A percentile compares a stretch with the other conserved stretches of the same genome.
Evolutionary conservation across 106 monocot species (phyloP).

Genomic region (Posidonia australis): DNA sequence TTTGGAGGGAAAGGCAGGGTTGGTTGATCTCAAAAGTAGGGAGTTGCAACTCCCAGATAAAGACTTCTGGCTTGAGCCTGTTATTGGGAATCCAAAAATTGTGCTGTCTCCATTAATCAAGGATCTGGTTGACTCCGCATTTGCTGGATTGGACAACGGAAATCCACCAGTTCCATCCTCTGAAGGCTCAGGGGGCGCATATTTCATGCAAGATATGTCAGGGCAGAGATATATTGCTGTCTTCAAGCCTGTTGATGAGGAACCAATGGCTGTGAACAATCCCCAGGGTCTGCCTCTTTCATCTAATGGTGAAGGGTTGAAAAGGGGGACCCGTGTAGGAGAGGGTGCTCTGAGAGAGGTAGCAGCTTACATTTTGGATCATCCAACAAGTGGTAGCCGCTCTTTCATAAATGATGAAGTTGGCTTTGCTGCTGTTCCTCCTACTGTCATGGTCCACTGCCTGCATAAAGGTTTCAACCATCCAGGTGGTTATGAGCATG

Average conservation of each 20-base stretch:
- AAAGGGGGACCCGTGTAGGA: constrained; percentile 61
- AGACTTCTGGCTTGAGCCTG: constrained; percentile 29
- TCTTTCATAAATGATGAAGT: constrained; percentile 21
- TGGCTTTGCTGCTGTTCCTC: constrained; percentile 67
- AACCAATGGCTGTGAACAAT: constrained; percentile 61
- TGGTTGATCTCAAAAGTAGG: constrained; percentile 3
- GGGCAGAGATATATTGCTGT: constrained; percentile 42
- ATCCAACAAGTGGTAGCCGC: constrained; percentile 29
- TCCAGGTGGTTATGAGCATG: constrained; percentile 12
- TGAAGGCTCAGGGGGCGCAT: constrained; percentile 67
- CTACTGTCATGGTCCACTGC: constrained; percentile 44
- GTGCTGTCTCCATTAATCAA: constrained; percentile 27
- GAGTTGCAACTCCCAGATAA: neutral
- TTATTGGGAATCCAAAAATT: constrained; percentile 37
- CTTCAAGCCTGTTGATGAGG: constrained; percentile 71
- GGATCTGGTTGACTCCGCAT: constrained; percentile 24
- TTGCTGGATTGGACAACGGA: constrained; percentile 50
- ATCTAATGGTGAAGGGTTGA: constrained; percentile 54
- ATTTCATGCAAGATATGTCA: constrained; percentile 42
- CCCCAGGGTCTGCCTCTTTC: constrained; percentile 48
- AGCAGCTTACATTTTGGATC: constrained; percentile 68
- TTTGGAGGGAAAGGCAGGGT: neutral
- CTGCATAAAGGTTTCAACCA: constrained; percentile 34
- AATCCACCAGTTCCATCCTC: constrained; percentile 31
- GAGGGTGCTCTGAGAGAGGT: constrained; percentile 69